Base-by-base conservation (phyloP, 164 flowering plant species). In the Houttuynia cordata region DNA sequence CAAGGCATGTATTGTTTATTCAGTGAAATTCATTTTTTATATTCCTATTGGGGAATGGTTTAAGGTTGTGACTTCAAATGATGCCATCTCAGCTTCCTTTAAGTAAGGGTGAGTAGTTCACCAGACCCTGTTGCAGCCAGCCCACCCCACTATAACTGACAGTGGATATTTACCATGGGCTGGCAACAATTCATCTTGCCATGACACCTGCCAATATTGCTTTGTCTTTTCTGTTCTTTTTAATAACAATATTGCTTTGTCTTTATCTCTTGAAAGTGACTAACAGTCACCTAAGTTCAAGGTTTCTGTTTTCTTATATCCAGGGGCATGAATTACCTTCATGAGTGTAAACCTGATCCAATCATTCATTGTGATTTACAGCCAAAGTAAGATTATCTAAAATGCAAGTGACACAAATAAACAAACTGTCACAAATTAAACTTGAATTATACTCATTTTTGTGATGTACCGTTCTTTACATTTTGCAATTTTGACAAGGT, bases 241-340 rank as follows among this genome's bases (percentile, higher is more conserved):
- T n/a, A n/a, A n/a, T n/a, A n/a, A n/a, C 6, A 30, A 30, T 42
- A 42, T 10, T 42, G 17, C 17, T 42, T 42, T 42, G 12, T 42
- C 8, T 8, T 10, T 14, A 42, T 14, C 12, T 42, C 17, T 42
- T 10, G 12, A 42, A 40, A 14, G 12, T 42, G 8, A 14, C 45
- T 57, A 15, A 34, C 37, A 30, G 13, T 30, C 37, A 30, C 37
- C 37, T 30, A 30, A 30, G 37, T 30, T 30, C 2, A 17, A 19
- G 25, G 18, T 42, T 34, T 41, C 53, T 21, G 39, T 42, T 62
- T 57, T 68, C 56, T 53, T 54, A 18, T 67, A 40, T 58, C 63
- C 89, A 90, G 99, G 84, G 99, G 96, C 62, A 82, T 94, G 97
- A 94, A 91, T 73, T 91, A 83, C 79, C 99, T 94, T 66, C 99